phyloP scores from a whole-genome alignment of 148 eudicot genomes.

The Limonium bicolor region DNA sequence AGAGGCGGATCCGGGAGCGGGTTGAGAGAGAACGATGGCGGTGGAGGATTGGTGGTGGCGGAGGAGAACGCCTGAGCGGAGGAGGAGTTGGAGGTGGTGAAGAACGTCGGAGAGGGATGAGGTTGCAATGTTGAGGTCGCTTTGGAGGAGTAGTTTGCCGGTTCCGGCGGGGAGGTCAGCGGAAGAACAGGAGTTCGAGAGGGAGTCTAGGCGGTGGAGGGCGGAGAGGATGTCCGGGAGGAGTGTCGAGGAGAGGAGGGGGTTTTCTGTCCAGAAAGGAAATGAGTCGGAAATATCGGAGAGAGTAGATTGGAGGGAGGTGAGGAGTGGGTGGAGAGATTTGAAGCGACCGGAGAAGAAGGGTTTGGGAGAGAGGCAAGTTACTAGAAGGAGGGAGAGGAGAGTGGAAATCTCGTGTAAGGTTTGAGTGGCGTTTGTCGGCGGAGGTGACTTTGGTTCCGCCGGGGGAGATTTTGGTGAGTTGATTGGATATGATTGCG shows the following conservation, averaged over 20 bases:
- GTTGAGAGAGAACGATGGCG: conserved; percentile 49
- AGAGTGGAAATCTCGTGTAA: conserved; percentile 15
- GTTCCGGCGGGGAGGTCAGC: conserved; percentile 4
- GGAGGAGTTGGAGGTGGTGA: conserved; percentile 31
- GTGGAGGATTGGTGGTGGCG: too few species aligned
- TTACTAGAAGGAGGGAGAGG: conserved; percentile 25
- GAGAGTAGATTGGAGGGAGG: conserved; percentile 22
- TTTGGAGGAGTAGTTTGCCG: conserved; percentile 50
- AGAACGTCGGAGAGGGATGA: conserved; percentile 31
- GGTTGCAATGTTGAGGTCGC: conserved; percentile 57
- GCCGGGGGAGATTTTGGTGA: conserved; percentile 5
- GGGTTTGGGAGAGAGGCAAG: conserved; percentile 30
- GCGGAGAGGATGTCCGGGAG: conserved; percentile 5
- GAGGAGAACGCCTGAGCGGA: conserved; percentile 42
- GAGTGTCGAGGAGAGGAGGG: conserved; percentile 20
- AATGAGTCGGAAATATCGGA: conserved; percentile 25
- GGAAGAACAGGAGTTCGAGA: conserved; percentile 21
- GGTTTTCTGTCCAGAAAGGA: conserved; percentile 39
- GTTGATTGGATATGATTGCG: too few species aligned
- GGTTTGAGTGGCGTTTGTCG: conserved; percentile 17
- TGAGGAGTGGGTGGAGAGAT: conserved; percentile 25
- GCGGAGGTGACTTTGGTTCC: conserved; percentile 9
- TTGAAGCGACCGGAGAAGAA: conserved; percentile 51
- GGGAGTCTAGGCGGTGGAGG: conserved; percentile 17
- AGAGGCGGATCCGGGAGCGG: conserved; percentile 16